Base-by-base conservation (phyloP, 2,329 filamentous ascomycete species). In the Metarhizium brunneum region DNA sequence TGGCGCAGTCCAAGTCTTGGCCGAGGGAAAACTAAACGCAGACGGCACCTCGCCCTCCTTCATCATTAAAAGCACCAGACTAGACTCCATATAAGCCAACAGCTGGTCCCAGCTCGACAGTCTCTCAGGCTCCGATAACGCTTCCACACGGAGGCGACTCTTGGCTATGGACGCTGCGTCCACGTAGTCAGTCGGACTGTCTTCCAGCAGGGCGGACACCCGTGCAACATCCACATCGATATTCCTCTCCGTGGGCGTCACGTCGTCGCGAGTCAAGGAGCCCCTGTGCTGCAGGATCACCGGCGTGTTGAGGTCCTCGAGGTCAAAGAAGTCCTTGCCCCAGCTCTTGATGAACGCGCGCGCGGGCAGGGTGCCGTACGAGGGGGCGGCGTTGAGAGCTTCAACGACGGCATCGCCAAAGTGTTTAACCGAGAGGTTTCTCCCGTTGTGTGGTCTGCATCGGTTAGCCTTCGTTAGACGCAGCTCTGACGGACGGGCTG, bases 401-500 rank as follows among this genome's bases (percentile, higher is more conserved):
- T 56, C 50, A 38, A 56, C 54, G 11, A 63, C 59, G 29, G 60
- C 62, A 20, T 57, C 52, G 45, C 54, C 59, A 42, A 64, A 57
- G 38, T 59, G 52, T 29, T 60, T 38, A 30, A 57, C 50, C 25
- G 56, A 58, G 55, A 64, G 56, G 10, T 58, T 54, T n/a, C 57
- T 52, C 54, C 60, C 62, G 48, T 58, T 50, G 32, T 59, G 61
- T 13, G 60, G 58, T 49, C 57, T 60, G 36, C 11, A 25, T 7
- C 7, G 6, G 8, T 48, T 10, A 47, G 54, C 42, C 35, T 38
- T 4, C 35, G 7, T 13, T 8, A 36, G 8, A 40, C 14, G 14
- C 13, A 40, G 38, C 16, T 16, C 32, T 32, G n/a, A 14, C 25
- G 25, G 25, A 25, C 25, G n/a, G 32, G 13, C 13, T 50, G 52